Evolutionary conservation across 257 asterid species (phyloP).

Genomic region (Plantago major): DNA sequence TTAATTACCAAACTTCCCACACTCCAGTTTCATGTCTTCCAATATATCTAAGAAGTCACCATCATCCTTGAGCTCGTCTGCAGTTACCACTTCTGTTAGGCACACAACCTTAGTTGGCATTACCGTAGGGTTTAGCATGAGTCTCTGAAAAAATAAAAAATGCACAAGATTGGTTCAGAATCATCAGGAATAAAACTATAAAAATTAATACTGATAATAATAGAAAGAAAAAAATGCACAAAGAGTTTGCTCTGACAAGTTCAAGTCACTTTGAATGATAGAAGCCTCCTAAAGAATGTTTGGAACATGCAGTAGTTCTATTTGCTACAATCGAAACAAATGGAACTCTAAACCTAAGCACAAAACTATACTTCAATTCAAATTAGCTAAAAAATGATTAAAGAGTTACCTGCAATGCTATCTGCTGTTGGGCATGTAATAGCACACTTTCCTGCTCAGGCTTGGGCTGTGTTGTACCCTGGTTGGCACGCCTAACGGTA

Average conservation of each 20-base stretch:
- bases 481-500: slow-evolving; percentile 94
- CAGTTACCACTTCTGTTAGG: slow-evolving; percentile 61
- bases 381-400: too few relatives aligned
- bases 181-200: neutral
- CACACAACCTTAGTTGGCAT: slow-evolving; percentile 74
- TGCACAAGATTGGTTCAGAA: neutral
- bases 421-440: slow-evolving; percentile 92
- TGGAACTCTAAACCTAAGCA: too few relatives aligned
- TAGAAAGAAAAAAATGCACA: too few relatives aligned
- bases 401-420: slow-evolving; percentile 77
- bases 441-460: slow-evolving; percentile 95
- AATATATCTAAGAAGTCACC: slow-evolving; percentile 78
- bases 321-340: too few relatives aligned
- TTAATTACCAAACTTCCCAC: slow-evolving; percentile 63
- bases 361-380: too few relatives aligned
- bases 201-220: too few relatives aligned
- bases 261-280: too few relatives aligned
- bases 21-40: slow-evolving; percentile 87
- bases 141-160: slow-evolving; percentile 53
- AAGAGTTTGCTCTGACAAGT: too few relatives aligned
- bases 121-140: slow-evolving; percentile 55
- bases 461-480: slow-evolving; percentile 75
- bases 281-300: too few relatives aligned
- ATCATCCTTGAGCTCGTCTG: slow-evolving; percentile 73
- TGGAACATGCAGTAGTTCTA: too few relatives aligned